Conservation (phyloP, 1,284 basidiomycete species). For the Leccinum angustisporum region DNA sequence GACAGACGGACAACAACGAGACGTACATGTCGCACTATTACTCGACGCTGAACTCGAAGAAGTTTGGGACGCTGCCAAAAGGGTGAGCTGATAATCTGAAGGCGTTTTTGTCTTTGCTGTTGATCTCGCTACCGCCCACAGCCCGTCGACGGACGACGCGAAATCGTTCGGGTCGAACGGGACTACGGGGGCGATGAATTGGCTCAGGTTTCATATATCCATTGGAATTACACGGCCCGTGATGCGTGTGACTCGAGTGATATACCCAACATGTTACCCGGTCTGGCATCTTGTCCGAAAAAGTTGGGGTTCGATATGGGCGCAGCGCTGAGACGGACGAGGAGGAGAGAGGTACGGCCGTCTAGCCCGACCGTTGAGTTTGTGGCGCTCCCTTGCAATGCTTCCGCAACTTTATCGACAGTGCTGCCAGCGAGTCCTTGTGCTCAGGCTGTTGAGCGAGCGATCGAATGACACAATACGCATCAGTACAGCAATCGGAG, state of each 20-base stretch:
- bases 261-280: constrained; percentile 79
- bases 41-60: constrained; percentile 37
- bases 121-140: constrained; percentile 12
- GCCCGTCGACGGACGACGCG: constrained; percentile 54
- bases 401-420: constrained; percentile 57
- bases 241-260: constrained; percentile 15
- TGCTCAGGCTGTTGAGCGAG: constrained; percentile 52
- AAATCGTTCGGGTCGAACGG: constrained; percentile 79
- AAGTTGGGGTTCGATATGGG: constrained; percentile 62
- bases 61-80: constrained; percentile 29
- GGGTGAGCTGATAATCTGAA: constrained; percentile 17
- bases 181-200: constrained; percentile 75
- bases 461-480: constrained; percentile 5
- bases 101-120: background rate
- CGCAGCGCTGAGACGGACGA: constrained; percentile 72
- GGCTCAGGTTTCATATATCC: constrained; percentile 81
- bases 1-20: constrained; percentile 43
- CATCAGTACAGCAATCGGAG: background rate
- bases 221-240: constrained; percentile 46
- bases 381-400: constrained; percentile 76
- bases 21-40: constrained; percentile 36
- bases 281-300: constrained; percentile 72
- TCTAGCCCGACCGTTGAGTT: constrained; percentile 93
- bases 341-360: constrained; percentile 72
- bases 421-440: constrained; percentile 70